Conservation (phyloP, 495 filamentous ascomycete species). For the Thermothielavioides terrestris region DNA sequence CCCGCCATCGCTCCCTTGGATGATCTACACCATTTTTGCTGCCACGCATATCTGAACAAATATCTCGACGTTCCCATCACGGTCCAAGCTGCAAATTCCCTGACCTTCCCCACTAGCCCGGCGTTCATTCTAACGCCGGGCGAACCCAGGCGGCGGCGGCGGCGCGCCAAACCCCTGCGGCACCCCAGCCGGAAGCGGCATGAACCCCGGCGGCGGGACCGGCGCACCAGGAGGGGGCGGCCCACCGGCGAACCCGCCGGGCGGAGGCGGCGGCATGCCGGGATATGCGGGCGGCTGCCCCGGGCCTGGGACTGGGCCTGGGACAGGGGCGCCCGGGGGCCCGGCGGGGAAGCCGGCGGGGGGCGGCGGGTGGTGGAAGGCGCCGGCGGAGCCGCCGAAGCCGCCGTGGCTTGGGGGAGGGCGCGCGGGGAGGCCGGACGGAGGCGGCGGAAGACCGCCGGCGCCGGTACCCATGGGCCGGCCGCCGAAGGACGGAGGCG, state of each 20-base stretch:
- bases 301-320: not conserved
- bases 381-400: slow-evolving; percentile 62
- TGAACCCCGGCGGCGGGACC: slow-evolving; percentile 23
- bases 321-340: slow-evolving; percentile 11
- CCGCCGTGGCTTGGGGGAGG: slow-evolving; percentile 71
- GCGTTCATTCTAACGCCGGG: not conserved
- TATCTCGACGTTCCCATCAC: too few species aligned
- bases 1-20: too few species aligned
- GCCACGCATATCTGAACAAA: too few species aligned
- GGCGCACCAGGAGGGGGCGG: slow-evolving; percentile 21
- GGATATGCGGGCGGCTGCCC: slow-evolving; percentile 17
- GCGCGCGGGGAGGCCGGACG: slow-evolving; percentile 67
- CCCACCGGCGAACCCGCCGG: slow-evolving; percentile 22
- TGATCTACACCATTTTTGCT: too few species aligned
- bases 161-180: slow-evolving; percentile 4
- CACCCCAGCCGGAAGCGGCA: slow-evolving; percentile 17
- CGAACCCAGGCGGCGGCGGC: slow-evolving; percentile 14
- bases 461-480: slow-evolving; percentile 15
- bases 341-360: slow-evolving; percentile 13
- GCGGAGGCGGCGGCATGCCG: slow-evolving; percentile 18
- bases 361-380: slow-evolving; percentile 41
- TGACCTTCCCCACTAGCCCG: too few species aligned
- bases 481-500: slow-evolving; percentile 22
- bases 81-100: too few species aligned
- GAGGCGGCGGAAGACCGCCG: slow-evolving; percentile 47